Evolutionary conservation across 345 rosid species (phyloP).

Genomic region (Eutrema yunnanense): DNA sequence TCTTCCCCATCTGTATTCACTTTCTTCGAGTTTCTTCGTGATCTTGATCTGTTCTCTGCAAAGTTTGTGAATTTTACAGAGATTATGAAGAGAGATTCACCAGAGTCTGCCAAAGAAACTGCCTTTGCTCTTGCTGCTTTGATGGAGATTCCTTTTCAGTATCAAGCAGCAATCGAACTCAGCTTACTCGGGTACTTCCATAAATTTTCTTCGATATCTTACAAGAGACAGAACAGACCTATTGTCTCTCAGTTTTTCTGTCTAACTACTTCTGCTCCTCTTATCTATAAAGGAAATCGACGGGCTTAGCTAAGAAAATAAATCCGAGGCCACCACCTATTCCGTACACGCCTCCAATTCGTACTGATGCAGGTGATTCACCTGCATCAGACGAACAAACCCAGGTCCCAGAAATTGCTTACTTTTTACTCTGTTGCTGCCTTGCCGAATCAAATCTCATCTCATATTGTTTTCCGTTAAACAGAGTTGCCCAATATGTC

Average conservation of each 20-base stretch:
- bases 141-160: slow-evolving; percentile 89
- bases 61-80: slow-evolving; percentile 83
- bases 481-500: slow-evolving; percentile 70
- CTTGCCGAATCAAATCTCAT: slow-evolving; percentile 5
- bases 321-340: slow-evolving; percentile 65
- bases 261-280: not conserved
- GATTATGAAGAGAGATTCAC: slow-evolving; percentile 50
- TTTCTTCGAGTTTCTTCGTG: not conserved
- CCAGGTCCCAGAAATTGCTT: slow-evolving; percentile 35
- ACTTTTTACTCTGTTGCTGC: not conserved
- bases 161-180: slow-evolving; percentile 58
- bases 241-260: not conserved
- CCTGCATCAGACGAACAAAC: slow-evolving; percentile 35
- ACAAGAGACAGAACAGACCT: slow-evolving; percentile 1
- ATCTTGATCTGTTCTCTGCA: slow-evolving; percentile 19
- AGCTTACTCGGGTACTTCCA: slow-evolving; percentile 54
- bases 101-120: slow-evolving; percentile 51
- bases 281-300: slow-evolving; percentile 34
- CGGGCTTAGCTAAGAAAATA: slow-evolving; percentile 45
- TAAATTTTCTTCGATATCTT: not conserved
- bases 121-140: slow-evolving; percentile 88
- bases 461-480: not conserved
- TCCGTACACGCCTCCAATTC: slow-evolving; percentile 28
- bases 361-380: too few species aligned
- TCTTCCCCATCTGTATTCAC: not conserved